These are phyloP conservation scores for Metschnikowia dekortorum DNA, from an alignment of 805 yeast species.

Conservation along the genomic window DNA sequence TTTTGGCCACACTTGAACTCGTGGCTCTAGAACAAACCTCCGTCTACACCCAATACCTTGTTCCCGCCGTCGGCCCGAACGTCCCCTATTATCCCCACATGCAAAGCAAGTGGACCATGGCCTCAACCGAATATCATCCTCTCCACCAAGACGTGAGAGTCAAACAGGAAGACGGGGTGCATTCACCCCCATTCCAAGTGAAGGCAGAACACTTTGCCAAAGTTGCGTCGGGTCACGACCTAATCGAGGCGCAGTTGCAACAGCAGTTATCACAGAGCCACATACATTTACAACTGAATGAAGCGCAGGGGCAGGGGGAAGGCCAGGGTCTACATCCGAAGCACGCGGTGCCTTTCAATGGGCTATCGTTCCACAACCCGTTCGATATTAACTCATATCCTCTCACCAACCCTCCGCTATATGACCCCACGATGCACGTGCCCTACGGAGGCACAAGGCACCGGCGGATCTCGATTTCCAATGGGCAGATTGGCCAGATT, in stretches of 20 bases:
- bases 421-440: slow-evolving; percentile 39
- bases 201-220: background rate
- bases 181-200: background rate
- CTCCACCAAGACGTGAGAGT: background rate
- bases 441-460: slow-evolving; percentile 38
- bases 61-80: background rate
- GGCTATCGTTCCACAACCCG: slow-evolving; percentile 29
- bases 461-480: slow-evolving; percentile 74
- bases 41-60: background rate
- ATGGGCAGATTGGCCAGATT: slow-evolving; percentile 81
- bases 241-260: slow-evolving; percentile 1
- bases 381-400: slow-evolving; percentile 39
- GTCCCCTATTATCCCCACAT: background rate
- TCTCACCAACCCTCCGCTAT: slow-evolving; percentile 44
- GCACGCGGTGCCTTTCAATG: slow-evolving; percentile 8
- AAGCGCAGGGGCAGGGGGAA: background rate
- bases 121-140: background rate
- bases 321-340: slow-evolving; percentile 2
- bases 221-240: background rate
- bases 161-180: background rate
- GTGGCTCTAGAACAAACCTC: background rate
- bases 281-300: background rate
- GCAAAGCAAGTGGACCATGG: slow-evolving; percentile 1
- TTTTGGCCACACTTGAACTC: background rate
- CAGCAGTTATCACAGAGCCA: slow-evolving; percentile 1